Percentiles rank a stretch among this genome's conserved stretches.
These are phyloP conservation scores for Lasiosphaeria miniovina DNA, from an alignment of 495 filamentous ascomycete genomes.

Conservation along the genomic window DNA sequence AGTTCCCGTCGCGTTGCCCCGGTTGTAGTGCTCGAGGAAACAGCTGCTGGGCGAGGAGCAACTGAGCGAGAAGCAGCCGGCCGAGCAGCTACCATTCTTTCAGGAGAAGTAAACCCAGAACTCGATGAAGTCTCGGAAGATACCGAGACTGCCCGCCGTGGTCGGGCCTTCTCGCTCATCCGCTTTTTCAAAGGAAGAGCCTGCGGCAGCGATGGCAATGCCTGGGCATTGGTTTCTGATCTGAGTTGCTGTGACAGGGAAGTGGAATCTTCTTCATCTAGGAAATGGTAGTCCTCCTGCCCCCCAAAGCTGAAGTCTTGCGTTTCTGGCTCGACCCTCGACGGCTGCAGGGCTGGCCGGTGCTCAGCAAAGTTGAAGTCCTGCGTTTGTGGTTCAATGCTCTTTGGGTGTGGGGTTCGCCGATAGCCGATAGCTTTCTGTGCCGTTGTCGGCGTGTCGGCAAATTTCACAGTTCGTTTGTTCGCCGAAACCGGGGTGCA, in stretches of 20 bases:
- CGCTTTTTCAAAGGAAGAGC: no score
- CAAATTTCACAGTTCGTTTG: neutral
- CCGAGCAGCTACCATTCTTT: no score
- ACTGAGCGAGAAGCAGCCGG: no score
- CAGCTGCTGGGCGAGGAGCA: no score
- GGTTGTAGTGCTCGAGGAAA: no score
- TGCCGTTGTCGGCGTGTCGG: neutral
- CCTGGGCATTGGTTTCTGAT: neutral
- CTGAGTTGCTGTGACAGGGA: neutral
- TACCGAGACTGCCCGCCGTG: no score
- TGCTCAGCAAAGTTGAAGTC: constrained; percentile 25
- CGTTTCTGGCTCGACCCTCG: constrained; percentile 36
- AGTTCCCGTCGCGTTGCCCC: no score
- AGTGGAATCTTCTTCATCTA: constrained; percentile 8
- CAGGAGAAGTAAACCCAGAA: no score
- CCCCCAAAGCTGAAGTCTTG: constrained; percentile 32
- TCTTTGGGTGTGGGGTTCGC: constrained; percentile 4
- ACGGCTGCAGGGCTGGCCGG: neutral
- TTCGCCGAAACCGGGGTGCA: constrained; percentile 1
- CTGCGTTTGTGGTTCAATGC: constrained; percentile 40
- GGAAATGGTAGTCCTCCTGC: neutral
- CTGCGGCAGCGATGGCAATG: neutral
- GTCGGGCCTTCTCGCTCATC: no score
- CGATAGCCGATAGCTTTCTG: constrained; percentile 8
- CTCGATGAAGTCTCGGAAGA: no score